Evolutionary conservation across 208 protist species (phyloP), one percentile per base, ranked within the genome.

Genomic region (Crithidia mellificae): DNA sequence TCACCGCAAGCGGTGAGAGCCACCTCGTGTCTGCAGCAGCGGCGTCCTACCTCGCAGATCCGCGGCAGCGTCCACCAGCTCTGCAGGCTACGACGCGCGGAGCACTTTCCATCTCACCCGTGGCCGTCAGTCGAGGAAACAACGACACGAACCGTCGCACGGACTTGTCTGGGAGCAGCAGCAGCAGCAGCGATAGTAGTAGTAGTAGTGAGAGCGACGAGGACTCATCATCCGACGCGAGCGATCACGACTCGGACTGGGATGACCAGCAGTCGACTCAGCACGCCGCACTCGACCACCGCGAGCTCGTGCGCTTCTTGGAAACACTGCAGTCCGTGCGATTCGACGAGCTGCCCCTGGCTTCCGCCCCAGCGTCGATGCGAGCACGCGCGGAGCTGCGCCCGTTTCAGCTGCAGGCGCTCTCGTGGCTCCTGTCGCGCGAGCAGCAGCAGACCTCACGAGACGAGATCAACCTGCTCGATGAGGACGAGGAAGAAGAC

Each of bases 341-440:
- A 46, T 75, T 76, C 20, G 81, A 91, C 22, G 49, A 74, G 27
- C 82, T 88, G 1, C 80, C 85, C 0, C 54, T 63, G 34, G 82
- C 85, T 0, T 56, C 65, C 0, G 74, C 84, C 17, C 85, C 85
- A 7, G 15, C 66, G 15, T 69, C 79, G 39, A 88, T 91, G 85
- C 54, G 27, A 22, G 54, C 63, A 8, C 46, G 69, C 1, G 81
- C 47, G 11, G 34, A 80, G 36, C 74, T 93, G 57, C 67, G 63
- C 0, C 84, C 82, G 0, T 89, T 88, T 36, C 87, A 93, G 57
- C 63, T 77, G 47, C 80, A 93, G 63, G 87, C 74, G 5, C 67
- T 93, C 9, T 70, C 83, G 68, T 93, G 84, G 84, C 55, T 93
- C 41, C 71, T 70, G 8, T 77, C 66, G 11, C 77, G 77, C 24